Percentiles rank a stretch among this genome's conserved stretches.
Conservation (phyloP, 2,329 filamentous ascomycete species). For the Aspergillus transmontanensis region DNA sequence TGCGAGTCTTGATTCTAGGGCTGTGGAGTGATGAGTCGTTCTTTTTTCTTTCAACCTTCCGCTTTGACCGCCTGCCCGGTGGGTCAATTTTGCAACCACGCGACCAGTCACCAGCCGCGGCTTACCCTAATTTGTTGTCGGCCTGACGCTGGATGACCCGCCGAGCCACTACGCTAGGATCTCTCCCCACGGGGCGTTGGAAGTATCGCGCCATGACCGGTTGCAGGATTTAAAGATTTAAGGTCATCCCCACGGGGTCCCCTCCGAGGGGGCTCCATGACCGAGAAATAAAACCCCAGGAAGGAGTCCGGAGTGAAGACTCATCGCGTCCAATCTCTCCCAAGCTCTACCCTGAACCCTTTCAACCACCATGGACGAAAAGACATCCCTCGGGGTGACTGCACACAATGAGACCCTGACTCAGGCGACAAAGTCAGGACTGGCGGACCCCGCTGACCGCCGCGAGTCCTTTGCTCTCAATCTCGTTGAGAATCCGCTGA, state of each 20-base stretch:
- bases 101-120: not conserved
- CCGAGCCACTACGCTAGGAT: not conserved
- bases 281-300: not conserved
- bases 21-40: not conserved
- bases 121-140: not conserved
- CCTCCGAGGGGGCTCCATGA: not conserved
- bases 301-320: not conserved
- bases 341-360: not conserved
- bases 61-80: not conserved
- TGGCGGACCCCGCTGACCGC: slow-evolving; percentile 23
- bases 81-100: too few species aligned
- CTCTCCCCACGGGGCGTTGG: not conserved
- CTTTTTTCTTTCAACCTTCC: not conserved
- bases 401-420: slow-evolving; percentile 11
- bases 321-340: not conserved
- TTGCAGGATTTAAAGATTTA: not conserved
- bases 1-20: not conserved
- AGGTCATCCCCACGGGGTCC: not conserved
- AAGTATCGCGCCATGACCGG: not conserved
- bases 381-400: not conserved
- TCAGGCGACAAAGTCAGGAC: not conserved
- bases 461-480: slow-evolving; percentile 49
- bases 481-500: slow-evolving; percentile 51
- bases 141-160: not conserved
- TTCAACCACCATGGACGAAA: slow-evolving; percentile 14